Evolutionary conservation across 2,329 filamentous ascomycete genomes (phyloP), one percentile per base, ranked within the genome.

Genomic region (Neospermospora avenae): DNA sequence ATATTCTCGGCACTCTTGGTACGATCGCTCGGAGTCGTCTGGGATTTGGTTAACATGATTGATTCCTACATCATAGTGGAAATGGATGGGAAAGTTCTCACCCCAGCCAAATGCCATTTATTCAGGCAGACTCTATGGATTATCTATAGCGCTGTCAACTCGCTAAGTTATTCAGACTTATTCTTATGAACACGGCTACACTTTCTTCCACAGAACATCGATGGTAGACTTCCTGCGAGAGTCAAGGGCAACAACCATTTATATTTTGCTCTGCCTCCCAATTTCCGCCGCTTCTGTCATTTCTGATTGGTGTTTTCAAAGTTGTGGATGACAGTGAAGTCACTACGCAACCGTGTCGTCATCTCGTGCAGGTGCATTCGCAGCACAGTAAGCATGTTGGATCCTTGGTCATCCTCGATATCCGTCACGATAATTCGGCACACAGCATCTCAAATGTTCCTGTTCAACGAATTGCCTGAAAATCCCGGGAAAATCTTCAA

Each of bases 1-100:
- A 31, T 59, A 11, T 42, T 74, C 68, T 70, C 81, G 77, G 62
- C 78, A 69, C 66, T 78, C 67, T 62, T 81, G 74, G 66, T 77
- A 78, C n/a, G 75, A 69, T 20, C 76, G 65, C 62, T 76, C 73
- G 62, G 74, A 74, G 58, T 79, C 74, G 63, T 74, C 78, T 80
- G 63, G 3, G 13, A 3, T 41, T 13, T n/a, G 18, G 46, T 42
- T 4, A 37, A 25, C 22, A 48, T 8, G 49, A 7, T 16, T 11
- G 14, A 39, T 31, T 55, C 65, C n/a, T n/a, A n/a, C 6, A 31
- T 31, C 28, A 10, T 31, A 31, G 6, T 31, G 28, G n/a, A n/a
- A n/a, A 31, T 31, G 11, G 28, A 10, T 10, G 11, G 5, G 28
- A 31, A 31, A 31, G 5, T 5, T 10, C 28, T 58, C 54, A 70